Percentiles rank a stretch among this genome's conserved stretches.
phyloP scores from a whole-genome alignment of 2,329 filamentous ascomycete species.

The Ophiocordyceps camponoti-rufipedis region DNA sequence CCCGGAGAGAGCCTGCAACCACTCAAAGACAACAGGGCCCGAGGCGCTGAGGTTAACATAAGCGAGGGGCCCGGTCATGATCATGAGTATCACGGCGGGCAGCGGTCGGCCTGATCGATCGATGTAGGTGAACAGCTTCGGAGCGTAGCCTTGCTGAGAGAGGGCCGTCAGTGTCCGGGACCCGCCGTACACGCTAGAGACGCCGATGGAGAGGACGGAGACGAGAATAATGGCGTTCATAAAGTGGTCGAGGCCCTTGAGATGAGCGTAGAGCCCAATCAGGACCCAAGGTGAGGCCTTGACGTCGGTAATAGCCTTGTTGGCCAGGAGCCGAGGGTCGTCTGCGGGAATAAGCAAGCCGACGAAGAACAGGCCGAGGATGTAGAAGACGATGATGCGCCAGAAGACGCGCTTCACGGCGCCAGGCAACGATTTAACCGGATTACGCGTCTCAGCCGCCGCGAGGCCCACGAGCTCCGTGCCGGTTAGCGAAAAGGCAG shows the following conservation, averaged over 20 bases:
- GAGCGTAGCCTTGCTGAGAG: constrained; percentile 36
- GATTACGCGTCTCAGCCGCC: constrained; percentile 49
- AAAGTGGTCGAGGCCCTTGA: constrained; percentile 27
- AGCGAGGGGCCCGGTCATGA: constrained; percentile 28
- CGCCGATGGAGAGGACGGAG: constrained; percentile 34
- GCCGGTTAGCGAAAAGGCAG: constrained; percentile 50
- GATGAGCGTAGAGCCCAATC: constrained; percentile 26
- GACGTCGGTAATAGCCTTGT: constrained; percentile 22
- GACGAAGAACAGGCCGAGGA: constrained; percentile 29
- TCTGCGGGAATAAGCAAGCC: constrained; percentile 25
- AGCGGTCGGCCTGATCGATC: constrained; percentile 34
- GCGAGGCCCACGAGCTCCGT: constrained; percentile 53
- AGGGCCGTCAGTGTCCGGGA: constrained; percentile 37
- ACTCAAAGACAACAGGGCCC: constrained; percentile 37
- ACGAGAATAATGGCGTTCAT: constrained; percentile 36
- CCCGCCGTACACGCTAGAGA: constrained; percentile 34
- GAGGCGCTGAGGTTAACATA: constrained; percentile 25
- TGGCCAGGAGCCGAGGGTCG: constrained; percentile 24
- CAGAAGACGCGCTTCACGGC: constrained; percentile 59
- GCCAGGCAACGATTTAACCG: constrained; percentile 52
- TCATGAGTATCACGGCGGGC: constrained; percentile 22
- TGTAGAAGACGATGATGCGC: constrained; percentile 33
- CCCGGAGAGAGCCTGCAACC: constrained; percentile 46
- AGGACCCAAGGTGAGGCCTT: constrained; percentile 31
- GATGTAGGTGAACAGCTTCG: constrained; percentile 32